Base-by-base conservation (phyloP, 1,284 basidiomycete genomes). In the Kalmanozyma brasiliensis region DNA sequence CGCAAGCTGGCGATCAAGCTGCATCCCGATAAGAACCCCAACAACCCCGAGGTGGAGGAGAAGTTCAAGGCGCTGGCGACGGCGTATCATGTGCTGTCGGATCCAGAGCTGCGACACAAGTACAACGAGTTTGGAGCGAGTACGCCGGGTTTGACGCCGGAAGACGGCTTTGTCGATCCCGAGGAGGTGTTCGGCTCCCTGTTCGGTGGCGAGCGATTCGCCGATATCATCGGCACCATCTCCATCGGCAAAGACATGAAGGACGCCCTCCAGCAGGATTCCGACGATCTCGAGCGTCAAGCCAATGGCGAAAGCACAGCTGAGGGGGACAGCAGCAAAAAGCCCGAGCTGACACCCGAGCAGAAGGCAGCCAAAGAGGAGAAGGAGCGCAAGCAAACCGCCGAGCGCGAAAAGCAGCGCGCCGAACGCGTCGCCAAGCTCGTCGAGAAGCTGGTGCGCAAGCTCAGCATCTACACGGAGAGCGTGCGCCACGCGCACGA, bases 171-270 rank as follows among this genome's bases (percentile, higher is more conserved):
- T 52, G 85, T 89, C 44, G 89, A 91, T 79, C 89, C 90, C 1
- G 90, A 91, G 81, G 93, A 95, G 79, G 91, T 98, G 37, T 98
- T 98, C 82, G 79, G 79, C 8, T 61, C 63, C 17, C 52, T 80
- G 4, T 81, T 82, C 52, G 77, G 92, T 46, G 92, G 92, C 0
- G 91, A 92, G 41, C 84, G 89, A 14, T 94, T 93, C 81, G 83
- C 89, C 40, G 89, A 91, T 2, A 91, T 93, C 78, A 93, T 93
- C 72, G 91, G 91, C 10, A 86, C 89, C 51, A 90, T 92, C 73
- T 91, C 89, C 52, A 85, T 93, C 73, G 94, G 93, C 30, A 88
- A 88, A 74, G 95, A 98, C 78, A 98, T 99, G 96, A 99, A 99
- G 85, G 88, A 93, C 7, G 94, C 94, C 6, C 85, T 99, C 79